Evolutionary conservation across 805 yeast genomes (phyloP).

Genomic region (Cyberlindnera samutprakarnensis): DNA sequence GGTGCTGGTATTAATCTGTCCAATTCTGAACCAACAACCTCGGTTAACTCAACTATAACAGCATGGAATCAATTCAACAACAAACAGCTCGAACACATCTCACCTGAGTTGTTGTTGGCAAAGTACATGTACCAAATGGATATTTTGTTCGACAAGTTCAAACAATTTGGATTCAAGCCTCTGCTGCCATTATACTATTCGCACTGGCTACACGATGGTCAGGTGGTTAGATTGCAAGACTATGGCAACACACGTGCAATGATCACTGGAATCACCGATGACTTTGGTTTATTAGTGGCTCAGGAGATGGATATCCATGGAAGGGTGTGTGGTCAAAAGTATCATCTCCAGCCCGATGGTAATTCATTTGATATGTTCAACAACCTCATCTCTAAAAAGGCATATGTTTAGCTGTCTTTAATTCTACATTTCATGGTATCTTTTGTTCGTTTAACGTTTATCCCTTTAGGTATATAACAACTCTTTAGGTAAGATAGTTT

Average conservation of each 20-base stretch:
- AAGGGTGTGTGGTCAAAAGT: conserved; percentile 43
- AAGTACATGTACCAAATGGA: conserved; percentile 59
- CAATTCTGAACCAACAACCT: conserved; percentile 88
- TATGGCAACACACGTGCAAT: conserved; percentile 46
- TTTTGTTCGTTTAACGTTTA: too few relatives aligned
- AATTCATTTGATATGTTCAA: conserved; percentile 93
- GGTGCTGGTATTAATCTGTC: conserved; percentile 86
- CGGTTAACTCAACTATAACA: conserved; percentile 64
- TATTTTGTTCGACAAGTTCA: conserved; percentile 50
- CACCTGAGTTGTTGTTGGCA: conserved; percentile 54
- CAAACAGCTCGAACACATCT: conserved; percentile 18
- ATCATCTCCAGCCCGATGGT: conserved; percentile 91
- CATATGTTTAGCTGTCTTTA: conserved; percentile 9
- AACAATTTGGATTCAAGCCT: conserved; percentile 55
- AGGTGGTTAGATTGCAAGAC: conserved; percentile 61
- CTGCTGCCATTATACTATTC: conserved; percentile 67
- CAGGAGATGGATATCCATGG: conserved; percentile 48
- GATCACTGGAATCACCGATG: conserved; percentile 74
- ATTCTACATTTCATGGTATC: too few relatives aligned
- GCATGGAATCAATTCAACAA: conserved; percentile 49
- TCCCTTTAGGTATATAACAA: too few relatives aligned
- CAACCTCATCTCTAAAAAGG: conserved; percentile 69
- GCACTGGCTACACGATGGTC: conserved; percentile 80
- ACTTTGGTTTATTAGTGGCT: conserved; percentile 78
- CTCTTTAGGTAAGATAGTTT: too few relatives aligned